Percentiles rank a stretch among this genome's conserved stretches.
Conservation (phyloP, 2,329 filamentous ascomycete species). For the Neonectria coccinea region DNA sequence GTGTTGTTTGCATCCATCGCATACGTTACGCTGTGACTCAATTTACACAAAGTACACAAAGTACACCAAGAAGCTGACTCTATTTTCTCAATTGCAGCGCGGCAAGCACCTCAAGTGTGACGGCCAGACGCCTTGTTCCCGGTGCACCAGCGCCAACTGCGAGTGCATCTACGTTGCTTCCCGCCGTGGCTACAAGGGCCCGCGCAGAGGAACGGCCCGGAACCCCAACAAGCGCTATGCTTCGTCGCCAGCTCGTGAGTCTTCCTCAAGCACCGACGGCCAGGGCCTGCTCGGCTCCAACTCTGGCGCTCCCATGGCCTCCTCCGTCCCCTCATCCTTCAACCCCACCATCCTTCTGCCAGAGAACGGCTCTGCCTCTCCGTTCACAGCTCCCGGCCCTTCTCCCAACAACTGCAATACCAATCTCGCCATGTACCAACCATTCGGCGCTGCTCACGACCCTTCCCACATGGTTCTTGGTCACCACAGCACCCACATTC, state of each 20-base stretch:
- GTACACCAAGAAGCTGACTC: slow-evolving; percentile 22
- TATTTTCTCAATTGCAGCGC: slow-evolving; percentile 54
- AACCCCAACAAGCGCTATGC: slow-evolving; percentile 65
- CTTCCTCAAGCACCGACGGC: slow-evolving; percentile 43
- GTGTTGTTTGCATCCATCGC: slow-evolving; percentile 1
- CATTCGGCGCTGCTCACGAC: slow-evolving; percentile 40
- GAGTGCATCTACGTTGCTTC: slow-evolving; percentile 80
- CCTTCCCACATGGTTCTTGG: slow-evolving; percentile 33
- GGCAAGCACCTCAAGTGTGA: slow-evolving; percentile 82
- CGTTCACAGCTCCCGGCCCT: slow-evolving; percentile 36
- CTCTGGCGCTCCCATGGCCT: slow-evolving; percentile 33
- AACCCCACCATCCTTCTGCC: slow-evolving; percentile 30
- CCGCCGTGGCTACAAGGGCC: slow-evolving; percentile 78
- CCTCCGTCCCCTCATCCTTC: slow-evolving; percentile 25
- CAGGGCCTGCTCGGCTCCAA: slow-evolving; percentile 58
- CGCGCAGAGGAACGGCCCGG: slow-evolving; percentile 52
- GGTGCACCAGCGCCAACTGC: slow-evolving; percentile 69
- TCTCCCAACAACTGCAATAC: slow-evolving; percentile 23
- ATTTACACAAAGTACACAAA: background rate
- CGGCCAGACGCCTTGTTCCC: slow-evolving; percentile 74
- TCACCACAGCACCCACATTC: slow-evolving; percentile 31
- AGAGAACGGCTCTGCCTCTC: slow-evolving; percentile 30
- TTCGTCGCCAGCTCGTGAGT: slow-evolving; percentile 51
- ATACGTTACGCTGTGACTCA: background rate
- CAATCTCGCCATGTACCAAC: slow-evolving; percentile 31